A percentile compares a stretch with the other conserved stretches of the same genome.
phyloP scores from a whole-genome alignment of 441 rosid species.

The Francoa sonchifolia region DNA sequence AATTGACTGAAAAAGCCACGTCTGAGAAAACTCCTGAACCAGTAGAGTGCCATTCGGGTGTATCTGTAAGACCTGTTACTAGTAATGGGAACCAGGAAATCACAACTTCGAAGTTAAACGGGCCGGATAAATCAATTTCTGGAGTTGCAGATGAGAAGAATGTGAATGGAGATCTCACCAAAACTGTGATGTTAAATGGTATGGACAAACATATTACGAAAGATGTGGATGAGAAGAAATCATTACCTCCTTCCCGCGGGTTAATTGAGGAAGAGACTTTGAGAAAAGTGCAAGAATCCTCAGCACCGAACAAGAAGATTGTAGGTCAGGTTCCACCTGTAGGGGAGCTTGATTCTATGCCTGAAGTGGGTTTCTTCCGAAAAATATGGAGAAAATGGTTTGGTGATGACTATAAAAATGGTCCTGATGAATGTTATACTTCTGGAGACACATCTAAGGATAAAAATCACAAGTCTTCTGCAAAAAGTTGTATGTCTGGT shows the following conservation, averaged over 20 bases:
- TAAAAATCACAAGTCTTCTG: constrained; percentile 8
- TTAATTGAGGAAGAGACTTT: constrained; percentile 8
- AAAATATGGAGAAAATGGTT: constrained; percentile 32
- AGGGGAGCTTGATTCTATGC: constrained; percentile 15
- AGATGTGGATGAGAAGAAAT: constrained; percentile 13
- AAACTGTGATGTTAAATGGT: too few relatives aligned
- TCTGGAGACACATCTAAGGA: constrained; percentile 15
- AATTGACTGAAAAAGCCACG: constrained; percentile 17
- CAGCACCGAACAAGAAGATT: constrained; percentile 11
- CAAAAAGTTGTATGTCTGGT: constrained; percentile 9
- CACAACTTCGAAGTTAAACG: constrained; percentile 10
- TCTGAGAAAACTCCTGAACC: constrained; percentile 21
- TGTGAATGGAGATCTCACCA: too few relatives aligned
- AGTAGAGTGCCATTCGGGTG: constrained; percentile 9
- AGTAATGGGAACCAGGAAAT: constrained; percentile 11
- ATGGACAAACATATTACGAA: constrained; percentile 12
- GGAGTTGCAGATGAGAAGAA: too few relatives aligned
- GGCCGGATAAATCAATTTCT: too few relatives aligned
- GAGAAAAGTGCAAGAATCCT: constrained; percentile 4
- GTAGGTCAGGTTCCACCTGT: constrained; percentile 9
- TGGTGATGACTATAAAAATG: too few relatives aligned
- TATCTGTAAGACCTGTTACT: background rate
- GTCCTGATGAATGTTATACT: constrained; percentile 7
- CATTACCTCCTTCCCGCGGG: constrained; percentile 8
- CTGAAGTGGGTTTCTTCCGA: constrained; percentile 19